Evolutionary conservation across 2,329 filamentous ascomycete genomes (phyloP).

Genomic region (Drechslerella stenobrocha): DNA sequence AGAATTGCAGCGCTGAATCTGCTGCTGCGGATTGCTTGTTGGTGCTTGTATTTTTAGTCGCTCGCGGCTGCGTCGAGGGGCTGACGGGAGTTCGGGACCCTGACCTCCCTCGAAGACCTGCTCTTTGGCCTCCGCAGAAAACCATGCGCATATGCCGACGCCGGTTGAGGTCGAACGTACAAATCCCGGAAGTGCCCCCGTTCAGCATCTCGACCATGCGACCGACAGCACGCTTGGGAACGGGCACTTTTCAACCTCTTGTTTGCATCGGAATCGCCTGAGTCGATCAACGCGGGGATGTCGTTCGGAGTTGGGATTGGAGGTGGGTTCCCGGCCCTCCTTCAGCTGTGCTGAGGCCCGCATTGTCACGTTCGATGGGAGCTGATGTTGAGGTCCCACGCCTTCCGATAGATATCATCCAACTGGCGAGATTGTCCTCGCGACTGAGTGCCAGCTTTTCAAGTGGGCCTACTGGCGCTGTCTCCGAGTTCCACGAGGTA

Average conservation of each 20-base stretch:
- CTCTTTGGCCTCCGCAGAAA: conserved; percentile 1
- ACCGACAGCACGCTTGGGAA: conserved; percentile 31
- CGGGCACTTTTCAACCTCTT: conserved; percentile 10
- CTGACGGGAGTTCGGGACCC: neutral
- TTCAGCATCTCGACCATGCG: conserved; percentile 35
- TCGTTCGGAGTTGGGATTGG: conserved; percentile 47
- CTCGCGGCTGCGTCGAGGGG: conserved; percentile 7
- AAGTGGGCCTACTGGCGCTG: conserved; percentile 39
- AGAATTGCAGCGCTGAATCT: neutral
- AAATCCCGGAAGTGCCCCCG: neutral
- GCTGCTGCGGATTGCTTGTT: neutral
- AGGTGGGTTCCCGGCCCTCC: conserved; percentile 12
- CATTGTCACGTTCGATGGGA: neutral
- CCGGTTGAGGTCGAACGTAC: neutral
- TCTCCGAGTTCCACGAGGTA: conserved; percentile 42
- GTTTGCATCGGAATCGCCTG: conserved; percentile 19
- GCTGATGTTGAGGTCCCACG: conserved; percentile 2
- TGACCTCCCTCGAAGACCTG: no score
- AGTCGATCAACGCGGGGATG: conserved; percentile 36
- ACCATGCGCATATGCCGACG: conserved; percentile 3
- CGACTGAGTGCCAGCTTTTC: conserved; percentile 41
- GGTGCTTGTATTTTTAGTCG: conserved; percentile 8
- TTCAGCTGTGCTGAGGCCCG: neutral
- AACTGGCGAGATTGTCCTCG: conserved; percentile 37
- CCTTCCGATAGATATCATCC: conserved; percentile 39